Evolutionary conservation across 192 early-diverging fungal genomes (phyloP).

Genomic region (Backusella tarrabulga): DNA sequence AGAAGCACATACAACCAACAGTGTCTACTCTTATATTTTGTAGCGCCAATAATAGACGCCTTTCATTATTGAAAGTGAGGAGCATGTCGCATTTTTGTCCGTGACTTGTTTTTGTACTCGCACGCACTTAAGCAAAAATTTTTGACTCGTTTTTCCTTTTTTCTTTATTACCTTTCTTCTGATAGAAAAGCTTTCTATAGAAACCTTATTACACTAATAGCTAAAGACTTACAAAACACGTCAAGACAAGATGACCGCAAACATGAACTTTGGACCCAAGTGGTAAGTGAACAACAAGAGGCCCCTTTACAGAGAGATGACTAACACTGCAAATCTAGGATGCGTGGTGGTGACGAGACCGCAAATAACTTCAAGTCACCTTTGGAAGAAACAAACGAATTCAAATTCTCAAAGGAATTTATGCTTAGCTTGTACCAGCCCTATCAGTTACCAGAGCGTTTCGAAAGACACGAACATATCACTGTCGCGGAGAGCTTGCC

Average conservation of each 20-base stretch:
- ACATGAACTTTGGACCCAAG: slow-evolving; percentile 83
- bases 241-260: slow-evolving; percentile 38
- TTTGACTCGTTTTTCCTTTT: not conserved
- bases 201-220: not conserved
- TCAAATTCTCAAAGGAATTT: slow-evolving; percentile 71
- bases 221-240: not conserved
- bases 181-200: not conserved
- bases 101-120: not conserved
- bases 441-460: slow-evolving; percentile 51
- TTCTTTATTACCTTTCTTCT: not conserved
- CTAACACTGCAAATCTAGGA: slow-evolving; percentile 10
- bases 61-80: too few species aligned
- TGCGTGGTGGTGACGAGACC: slow-evolving; percentile 26
- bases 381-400: slow-evolving; percentile 40
- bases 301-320: not conserved
- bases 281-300: slow-evolving; percentile 42
- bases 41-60: too few species aligned
- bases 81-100: not conserved
- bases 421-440: slow-evolving; percentile 73
- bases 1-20: too few species aligned
- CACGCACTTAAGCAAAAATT: not conserved
- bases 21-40: too few species aligned
- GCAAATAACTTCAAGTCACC: slow-evolving; percentile 7
- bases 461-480: slow-evolving; percentile 66
- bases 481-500: slow-evolving; percentile 55